Percentiles rank a stretch among this genome's conserved stretches.
These are phyloP conservation scores for Orbilia quercus DNA, from an alignment of 2,329 filamentous ascomycete genomes.

Conservation along the genomic window DNA sequence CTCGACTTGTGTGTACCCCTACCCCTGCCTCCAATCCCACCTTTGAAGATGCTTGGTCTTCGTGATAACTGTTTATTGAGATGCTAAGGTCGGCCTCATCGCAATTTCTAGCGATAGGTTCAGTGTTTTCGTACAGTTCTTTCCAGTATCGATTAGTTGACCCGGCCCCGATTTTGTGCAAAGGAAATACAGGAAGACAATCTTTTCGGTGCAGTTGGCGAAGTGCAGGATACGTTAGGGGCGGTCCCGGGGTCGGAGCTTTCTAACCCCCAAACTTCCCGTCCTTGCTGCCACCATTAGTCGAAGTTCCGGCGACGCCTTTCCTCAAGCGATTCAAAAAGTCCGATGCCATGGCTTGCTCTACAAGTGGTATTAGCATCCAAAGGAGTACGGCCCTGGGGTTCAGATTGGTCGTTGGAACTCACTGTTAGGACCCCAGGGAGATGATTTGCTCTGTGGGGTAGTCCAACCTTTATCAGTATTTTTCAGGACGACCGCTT, in stretches of 20 bases:
- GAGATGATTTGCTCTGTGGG: conserved; percentile 48
- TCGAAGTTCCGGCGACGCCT: conserved; percentile 15
- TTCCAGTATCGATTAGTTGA: too few species aligned
- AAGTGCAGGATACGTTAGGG: not conserved
- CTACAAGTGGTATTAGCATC: conserved; percentile 20
- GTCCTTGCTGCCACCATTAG: conserved; percentile 46
- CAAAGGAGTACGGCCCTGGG: not conserved
- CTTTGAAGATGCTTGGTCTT: too few species aligned
- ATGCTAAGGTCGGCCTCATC: too few species aligned
- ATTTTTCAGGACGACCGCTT: conserved; percentile 42
- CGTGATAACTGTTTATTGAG: too few species aligned
- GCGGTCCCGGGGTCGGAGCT: not conserved
- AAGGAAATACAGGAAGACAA: too few species aligned
- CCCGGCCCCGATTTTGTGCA: too few species aligned
- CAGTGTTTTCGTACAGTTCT: too few species aligned
- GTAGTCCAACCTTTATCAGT: conserved; percentile 52
- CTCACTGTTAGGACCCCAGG: conserved; percentile 50
- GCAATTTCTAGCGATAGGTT: too few species aligned
- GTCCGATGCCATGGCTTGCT: conserved; percentile 47
- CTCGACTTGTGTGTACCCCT: too few species aligned
- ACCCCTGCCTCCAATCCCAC: too few species aligned
- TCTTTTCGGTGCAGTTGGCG: not conserved
- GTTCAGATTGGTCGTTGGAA: not conserved
- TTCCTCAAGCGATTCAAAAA: conserved; percentile 45
- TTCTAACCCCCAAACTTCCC: conserved; percentile 50